phyloP scores from a whole-genome alignment of 257 asterid species.

The Solanum sejunctum region DNA sequence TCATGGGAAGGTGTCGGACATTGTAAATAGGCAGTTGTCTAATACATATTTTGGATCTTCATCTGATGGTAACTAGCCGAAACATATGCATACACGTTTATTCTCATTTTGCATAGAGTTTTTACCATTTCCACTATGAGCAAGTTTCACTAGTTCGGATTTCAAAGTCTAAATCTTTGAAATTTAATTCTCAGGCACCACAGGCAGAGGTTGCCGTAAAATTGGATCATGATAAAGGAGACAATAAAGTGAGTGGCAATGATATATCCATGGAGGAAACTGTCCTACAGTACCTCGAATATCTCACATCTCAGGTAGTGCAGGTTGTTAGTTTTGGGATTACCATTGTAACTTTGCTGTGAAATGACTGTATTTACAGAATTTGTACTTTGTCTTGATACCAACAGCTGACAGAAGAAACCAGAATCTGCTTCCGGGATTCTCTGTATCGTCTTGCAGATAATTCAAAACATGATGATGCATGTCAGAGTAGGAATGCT shows the following conservation, averaged over 20 bases:
- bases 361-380: background rate
- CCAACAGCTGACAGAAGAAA: conserved; percentile 22
- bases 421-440: conserved; percentile 42
- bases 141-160: background rate
- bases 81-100: background rate
- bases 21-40: background rate
- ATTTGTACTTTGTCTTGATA: background rate
- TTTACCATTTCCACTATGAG: background rate
- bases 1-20: background rate
- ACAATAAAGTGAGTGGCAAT: conserved; percentile 1
- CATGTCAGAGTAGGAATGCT: background rate
- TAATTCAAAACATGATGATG: conserved; percentile 25
- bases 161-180: background rate
- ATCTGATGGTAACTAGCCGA: background rate
- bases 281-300: conserved; percentile 22
- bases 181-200: conserved; percentile 8
- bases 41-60: background rate
- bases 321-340: background rate
- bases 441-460: conserved; percentile 46
- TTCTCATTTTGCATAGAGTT: background rate
- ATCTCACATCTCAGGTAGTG: conserved; percentile 28
- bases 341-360: background rate
- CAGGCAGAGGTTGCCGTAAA: background rate
- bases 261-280: conserved; percentile 17
- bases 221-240: conserved; percentile 5